A percentile compares a stretch with the other conserved stretches of the same genome.
Conservation (phyloP, 345 rosid genomes). For the Turritis glabra region DNA sequence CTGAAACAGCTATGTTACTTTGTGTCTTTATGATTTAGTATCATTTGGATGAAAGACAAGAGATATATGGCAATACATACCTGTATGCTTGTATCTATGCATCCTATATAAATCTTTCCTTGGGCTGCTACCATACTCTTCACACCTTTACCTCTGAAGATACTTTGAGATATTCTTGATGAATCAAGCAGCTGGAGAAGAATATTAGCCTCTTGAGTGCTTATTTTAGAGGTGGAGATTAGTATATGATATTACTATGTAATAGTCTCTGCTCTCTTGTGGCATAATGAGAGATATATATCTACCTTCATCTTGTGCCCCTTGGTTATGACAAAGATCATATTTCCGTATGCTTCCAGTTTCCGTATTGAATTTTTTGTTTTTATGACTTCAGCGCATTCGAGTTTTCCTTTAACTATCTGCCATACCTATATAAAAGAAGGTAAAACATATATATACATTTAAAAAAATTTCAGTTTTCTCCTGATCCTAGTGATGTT, state of each 20-base stretch:
- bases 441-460: background rate
- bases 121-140: conserved; percentile 60
- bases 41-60: conserved; percentile 7
- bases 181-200: conserved; percentile 65
- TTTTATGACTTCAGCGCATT: conserved; percentile 66
- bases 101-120: conserved; percentile 79
- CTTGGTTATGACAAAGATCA: conserved; percentile 53
- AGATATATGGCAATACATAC: conserved; percentile 34
- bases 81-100: conserved; percentile 87
- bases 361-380: conserved; percentile 62
- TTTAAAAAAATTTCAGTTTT: background rate
- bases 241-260: background rate
- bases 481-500: background rate
- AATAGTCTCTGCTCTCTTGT: background rate
- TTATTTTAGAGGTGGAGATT: background rate
- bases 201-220: conserved; percentile 5
- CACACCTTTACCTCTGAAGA: conserved; percentile 59
- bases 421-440: conserved; percentile 71
- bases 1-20: conserved; percentile 42
- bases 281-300: background rate
- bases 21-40: conserved; percentile 12
- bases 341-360: conserved; percentile 55
- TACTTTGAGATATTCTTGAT: conserved; percentile 51
- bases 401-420: conserved; percentile 60
- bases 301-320: conserved; percentile 68